Evolutionary conservation across 306 rosid species (phyloP).

Genomic region (Canavalia gladiata): DNA sequence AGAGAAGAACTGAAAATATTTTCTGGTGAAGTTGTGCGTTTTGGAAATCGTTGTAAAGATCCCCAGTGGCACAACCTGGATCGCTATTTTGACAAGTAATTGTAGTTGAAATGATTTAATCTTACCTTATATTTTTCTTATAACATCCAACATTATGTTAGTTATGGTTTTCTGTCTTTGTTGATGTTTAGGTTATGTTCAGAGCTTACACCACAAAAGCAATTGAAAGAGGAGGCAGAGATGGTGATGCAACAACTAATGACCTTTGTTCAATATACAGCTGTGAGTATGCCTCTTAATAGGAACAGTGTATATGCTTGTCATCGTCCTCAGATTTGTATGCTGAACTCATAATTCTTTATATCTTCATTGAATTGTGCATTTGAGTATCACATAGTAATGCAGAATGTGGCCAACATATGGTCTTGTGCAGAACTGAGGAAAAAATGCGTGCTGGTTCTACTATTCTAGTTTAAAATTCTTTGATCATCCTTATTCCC

Average conservation of each 20-base stretch:
- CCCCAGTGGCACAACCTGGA: conserved; percentile 99
- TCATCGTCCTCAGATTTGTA: conserved; percentile 29
- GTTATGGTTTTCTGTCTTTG: conserved; percentile 46
- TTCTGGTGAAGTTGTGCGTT: conserved; percentile 96
- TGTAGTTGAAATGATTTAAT: conserved; percentile 41
- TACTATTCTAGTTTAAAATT: background rate
- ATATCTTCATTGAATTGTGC: conserved; percentile 20
- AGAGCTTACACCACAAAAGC: conserved; percentile 81
- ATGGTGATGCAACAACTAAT: conserved; percentile 84
- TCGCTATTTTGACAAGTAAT: conserved; percentile 95
- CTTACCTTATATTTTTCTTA: conserved; percentile 30
- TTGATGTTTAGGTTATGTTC: conserved; percentile 76
- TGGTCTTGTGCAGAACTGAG: background rate
- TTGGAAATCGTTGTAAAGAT: conserved; percentile 99
- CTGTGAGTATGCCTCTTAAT: conserved; percentile 70
- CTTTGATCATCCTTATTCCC: conserved; percentile 15
- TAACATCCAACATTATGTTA: conserved; percentile 37
- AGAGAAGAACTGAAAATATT: conserved; percentile 94
- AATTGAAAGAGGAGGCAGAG: conserved; percentile 89
- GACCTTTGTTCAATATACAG: conserved; percentile 87
- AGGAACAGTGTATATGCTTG: conserved; percentile 41
- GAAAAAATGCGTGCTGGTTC: background rate
- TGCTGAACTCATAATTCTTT: conserved; percentile 30
- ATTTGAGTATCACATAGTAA: conserved; percentile 32
- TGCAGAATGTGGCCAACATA: conserved; percentile 1